phyloP scores from a whole-genome alignment of 73 alveolate genomes.

The Paramecium biaurelia region DNA sequence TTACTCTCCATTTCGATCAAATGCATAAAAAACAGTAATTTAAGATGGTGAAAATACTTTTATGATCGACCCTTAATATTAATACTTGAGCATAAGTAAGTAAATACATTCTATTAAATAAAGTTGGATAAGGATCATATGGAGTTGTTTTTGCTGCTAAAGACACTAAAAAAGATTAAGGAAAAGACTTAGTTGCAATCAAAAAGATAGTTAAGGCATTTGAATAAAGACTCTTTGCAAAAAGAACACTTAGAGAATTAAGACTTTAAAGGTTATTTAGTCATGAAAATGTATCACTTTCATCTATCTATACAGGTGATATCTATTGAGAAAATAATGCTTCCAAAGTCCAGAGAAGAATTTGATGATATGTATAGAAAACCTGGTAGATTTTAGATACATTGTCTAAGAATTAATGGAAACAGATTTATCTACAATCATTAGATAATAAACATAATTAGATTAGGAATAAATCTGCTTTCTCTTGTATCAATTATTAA shows the following conservation, averaged over 20 bases:
- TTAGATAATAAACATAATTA: slow-evolving; percentile 73
- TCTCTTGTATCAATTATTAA: slow-evolving; percentile 85
- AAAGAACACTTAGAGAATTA: slow-evolving; percentile 74
- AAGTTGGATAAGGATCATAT: slow-evolving; percentile 61
- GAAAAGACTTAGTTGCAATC: slow-evolving; percentile 66
- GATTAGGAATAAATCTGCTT: slow-evolving; percentile 87
- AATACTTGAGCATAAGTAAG: slow-evolving; percentile 18
- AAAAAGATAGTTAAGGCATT: slow-evolving; percentile 69
- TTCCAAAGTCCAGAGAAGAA: slow-evolving; percentile 71
- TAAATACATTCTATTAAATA: not conserved
- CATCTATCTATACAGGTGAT: slow-evolving; percentile 11
- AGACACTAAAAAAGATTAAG: not conserved
- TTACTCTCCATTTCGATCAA: not conserved
- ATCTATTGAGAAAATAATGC: slow-evolving; percentile 63
- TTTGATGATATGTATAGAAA: slow-evolving; percentile 69
- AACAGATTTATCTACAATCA: slow-evolving; percentile 85
- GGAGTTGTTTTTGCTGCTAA: slow-evolving; percentile 52
- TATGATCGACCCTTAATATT: not conserved
- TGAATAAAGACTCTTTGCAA: slow-evolving; percentile 59
- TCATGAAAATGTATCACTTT: slow-evolving; percentile 67
- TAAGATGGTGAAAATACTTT: not conserved
- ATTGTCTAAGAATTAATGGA: slow-evolving; percentile 88
- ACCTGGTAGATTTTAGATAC: slow-evolving; percentile 59
- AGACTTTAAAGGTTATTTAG: slow-evolving; percentile 61
- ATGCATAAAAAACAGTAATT: not conserved